Base-by-base conservation (phyloP, 2,329 filamentous ascomycete genomes). In the Arthrobotrys entomopaga region DNA sequence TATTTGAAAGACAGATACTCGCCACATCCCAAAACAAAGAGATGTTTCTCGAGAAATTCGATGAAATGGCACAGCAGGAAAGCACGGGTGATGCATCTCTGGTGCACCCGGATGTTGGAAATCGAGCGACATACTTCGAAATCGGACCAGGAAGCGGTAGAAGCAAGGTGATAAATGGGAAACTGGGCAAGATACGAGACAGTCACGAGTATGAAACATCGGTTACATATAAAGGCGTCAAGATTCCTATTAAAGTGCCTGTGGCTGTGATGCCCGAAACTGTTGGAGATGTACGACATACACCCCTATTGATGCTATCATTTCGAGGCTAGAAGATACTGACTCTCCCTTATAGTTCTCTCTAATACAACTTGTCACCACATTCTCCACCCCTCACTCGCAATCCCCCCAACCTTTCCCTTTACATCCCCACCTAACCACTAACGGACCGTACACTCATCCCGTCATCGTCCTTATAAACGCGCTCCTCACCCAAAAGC, bases 181-280 rank as follows among this genome's bases (percentile, higher is more conserved):
- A 76, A 56, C 75, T 79, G 34, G 73, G 75, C 57, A 77, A 78
- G 43, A 77, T 95, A 7, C 87, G 95, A 79, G 95, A 99, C 80
- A 99, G 95, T 0, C 95, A 99, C 81, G 95, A 99, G 82, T 98
- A 97, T 80, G 95, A 98, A 83, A 96, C 92, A 77, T 92, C 90
- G 79, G 92, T 99, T 79, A 88, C 94, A 80, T 99, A 99, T 84
- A 96, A 97, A 83, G 92, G 93, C 76, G 95, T 98, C 65, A 94
- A 94, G 0, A 94, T 99, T 26, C 95, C 95, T 0, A 92, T 99
- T 83, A 98, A 98, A 82, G 90, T 99, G 6, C 95, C 95, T 0
- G 93, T 94, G 2, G 93, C 95, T 10, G 87, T 96, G 69, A 94
- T 93, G 84, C 92, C 93, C 1, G 95, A 99, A 84, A 97, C 92